phyloP scores from a whole-genome alignment of 192 early-diverging fungal genomes.

The Rhizophagus clarus region DNA sequence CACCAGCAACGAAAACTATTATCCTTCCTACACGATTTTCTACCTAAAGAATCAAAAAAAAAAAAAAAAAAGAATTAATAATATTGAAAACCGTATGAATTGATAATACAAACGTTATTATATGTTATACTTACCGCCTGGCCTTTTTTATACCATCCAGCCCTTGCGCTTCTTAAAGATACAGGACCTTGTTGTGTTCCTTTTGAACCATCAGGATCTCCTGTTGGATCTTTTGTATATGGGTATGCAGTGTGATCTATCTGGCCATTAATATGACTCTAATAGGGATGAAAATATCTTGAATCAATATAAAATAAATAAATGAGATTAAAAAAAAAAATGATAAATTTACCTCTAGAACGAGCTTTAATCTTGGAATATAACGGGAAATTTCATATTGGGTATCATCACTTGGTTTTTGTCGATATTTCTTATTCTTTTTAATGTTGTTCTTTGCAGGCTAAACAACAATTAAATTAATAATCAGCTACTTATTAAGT shows the following conservation, averaged over 20 bases:
- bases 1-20: conserved; percentile 81
- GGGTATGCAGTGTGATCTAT: conserved; percentile 67
- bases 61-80: no score
- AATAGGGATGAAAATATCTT: conserved; percentile 37
- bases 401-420: conserved; percentile 57
- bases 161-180: conserved; percentile 37
- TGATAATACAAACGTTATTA: background rate
- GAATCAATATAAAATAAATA: background rate
- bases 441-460: background rate
- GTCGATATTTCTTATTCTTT: conserved; percentile 52
- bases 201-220: background rate
- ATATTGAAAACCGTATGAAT: conserved; percentile 18
- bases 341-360: conserved; percentile 42
- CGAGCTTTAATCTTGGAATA: conserved; percentile 69
- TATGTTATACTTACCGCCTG: background rate
- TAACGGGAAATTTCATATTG: conserved; percentile 80
- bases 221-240: conserved; percentile 58
- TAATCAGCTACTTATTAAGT: background rate
- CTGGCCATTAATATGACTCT: conserved; percentile 54
- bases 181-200: conserved; percentile 31
- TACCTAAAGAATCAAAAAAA: conserved; percentile 17
- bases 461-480: background rate
- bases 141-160: conserved; percentile 24
- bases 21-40: conserved; percentile 52
- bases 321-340: background rate